Evolutionary conservation across 331 rosid genomes (phyloP).

Genomic region (Erythrophleum ivorense): DNA sequence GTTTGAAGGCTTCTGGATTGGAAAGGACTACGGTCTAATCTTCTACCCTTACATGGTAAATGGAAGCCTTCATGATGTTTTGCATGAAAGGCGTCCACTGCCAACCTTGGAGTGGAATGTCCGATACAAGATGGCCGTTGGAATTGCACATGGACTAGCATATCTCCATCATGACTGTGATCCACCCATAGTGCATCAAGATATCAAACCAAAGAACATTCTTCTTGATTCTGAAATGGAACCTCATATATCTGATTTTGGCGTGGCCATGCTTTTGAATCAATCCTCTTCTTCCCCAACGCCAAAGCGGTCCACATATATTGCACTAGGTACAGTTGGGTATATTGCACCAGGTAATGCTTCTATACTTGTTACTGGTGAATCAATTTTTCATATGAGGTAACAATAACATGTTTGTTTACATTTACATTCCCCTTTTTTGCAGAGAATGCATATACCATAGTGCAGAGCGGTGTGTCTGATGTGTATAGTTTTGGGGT

Average conservation of each 20-base stretch:
- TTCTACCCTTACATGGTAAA: background rate
- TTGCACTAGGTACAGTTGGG: too few relatives aligned
- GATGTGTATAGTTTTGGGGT: slow-evolving; percentile 72
- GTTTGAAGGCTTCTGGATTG: background rate
- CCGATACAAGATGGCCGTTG: background rate
- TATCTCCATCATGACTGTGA: background rate
- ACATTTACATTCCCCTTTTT: background rate
- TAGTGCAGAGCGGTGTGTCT: slow-evolving; percentile 49
- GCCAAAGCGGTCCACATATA: too few relatives aligned
- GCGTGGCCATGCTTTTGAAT: too few relatives aligned
- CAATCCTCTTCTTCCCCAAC: too few relatives aligned
- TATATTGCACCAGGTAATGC: too few relatives aligned
- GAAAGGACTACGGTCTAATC: background rate
- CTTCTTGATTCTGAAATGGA: background rate
- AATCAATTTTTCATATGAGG: too few relatives aligned
- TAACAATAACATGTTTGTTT: too few relatives aligned
- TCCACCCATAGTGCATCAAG: slow-evolving; percentile 8
- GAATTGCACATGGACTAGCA: background rate
- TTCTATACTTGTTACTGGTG: too few relatives aligned
- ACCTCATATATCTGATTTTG: background rate
- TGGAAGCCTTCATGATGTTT: slow-evolving; percentile 10
- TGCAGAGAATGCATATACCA: slow-evolving; percentile 58
- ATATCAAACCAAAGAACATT: slow-evolving; percentile 12
- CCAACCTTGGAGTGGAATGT: background rate
- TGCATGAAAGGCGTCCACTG: background rate